phyloP scores from a whole-genome alignment of 2,329 filamentous ascomycete species.

The Colletotrichum lindemuthianum region DNA sequence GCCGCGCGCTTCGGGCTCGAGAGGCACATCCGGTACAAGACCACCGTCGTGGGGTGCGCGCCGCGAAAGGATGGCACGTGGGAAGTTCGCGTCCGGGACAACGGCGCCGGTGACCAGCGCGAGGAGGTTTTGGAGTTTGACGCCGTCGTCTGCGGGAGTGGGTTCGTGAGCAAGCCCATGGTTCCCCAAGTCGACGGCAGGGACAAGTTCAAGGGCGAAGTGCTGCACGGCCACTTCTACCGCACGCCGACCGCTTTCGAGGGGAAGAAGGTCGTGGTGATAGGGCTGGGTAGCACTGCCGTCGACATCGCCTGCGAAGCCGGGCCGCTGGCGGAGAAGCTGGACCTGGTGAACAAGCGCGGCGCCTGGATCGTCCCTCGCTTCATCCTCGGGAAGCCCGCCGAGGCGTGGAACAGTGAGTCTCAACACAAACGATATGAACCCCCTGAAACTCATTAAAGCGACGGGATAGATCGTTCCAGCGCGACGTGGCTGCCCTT shows the following conservation, averaged over 20 bases:
- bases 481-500: conserved; percentile 44
- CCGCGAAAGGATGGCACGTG: conserved; percentile 42
- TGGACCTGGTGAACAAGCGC: conserved; percentile 49
- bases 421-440: background rate
- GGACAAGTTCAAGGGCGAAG: conserved; percentile 45
- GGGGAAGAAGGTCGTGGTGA: conserved; percentile 49
- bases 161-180: conserved; percentile 44
- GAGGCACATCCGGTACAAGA: conserved; percentile 47
- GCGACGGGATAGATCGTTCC: conserved; percentile 38
- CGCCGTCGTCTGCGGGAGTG: conserved; percentile 49
- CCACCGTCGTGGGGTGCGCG: conserved; percentile 44
- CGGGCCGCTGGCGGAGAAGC: conserved; percentile 44
- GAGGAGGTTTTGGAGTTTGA: conserved; percentile 43
- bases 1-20: conserved; percentile 47
- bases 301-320: conserved; percentile 52
- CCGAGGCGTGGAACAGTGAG: conserved; percentile 49
- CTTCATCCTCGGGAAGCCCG: conserved; percentile 48
- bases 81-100: conserved; percentile 41
- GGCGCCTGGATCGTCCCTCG: conserved; percentile 52
- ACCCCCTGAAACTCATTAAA: background rate
- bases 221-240: conserved; percentile 51
- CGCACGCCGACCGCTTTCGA: conserved; percentile 46
- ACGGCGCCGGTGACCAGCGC: conserved; percentile 5
- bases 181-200: conserved; percentile 45
- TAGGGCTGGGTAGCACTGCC: conserved; percentile 50